These are phyloP conservation scores for Globisporangium carolinianum DNA, from an alignment of 352 stramenopile genomes.

Conservation along the genomic window DNA sequence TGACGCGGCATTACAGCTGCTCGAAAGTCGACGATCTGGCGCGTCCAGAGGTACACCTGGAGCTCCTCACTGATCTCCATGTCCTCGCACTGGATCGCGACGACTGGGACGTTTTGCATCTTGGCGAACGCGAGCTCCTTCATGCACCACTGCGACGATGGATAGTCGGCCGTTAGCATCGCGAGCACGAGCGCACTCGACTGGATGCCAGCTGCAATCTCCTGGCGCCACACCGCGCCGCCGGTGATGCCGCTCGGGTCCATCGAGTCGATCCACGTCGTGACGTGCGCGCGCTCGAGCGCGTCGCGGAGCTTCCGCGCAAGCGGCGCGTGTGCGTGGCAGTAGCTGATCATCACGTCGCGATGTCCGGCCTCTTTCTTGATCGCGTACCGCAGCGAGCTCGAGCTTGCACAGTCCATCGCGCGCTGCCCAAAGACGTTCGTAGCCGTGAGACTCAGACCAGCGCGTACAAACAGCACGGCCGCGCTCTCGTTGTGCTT, in stretches of 20 bases:
- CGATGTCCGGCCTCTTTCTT: constrained; percentile 80
- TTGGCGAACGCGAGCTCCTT: constrained; percentile 84
- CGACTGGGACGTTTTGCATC: constrained; percentile 76
- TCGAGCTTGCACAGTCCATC: constrained; percentile 63
- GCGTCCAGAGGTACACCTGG: constrained; percentile 83
- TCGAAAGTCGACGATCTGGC: constrained; percentile 77
- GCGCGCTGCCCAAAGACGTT: constrained; percentile 63
- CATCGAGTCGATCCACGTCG: constrained; percentile 85
- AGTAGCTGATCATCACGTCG: constrained; percentile 87
- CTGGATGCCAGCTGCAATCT: constrained; percentile 74
- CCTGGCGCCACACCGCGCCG: constrained; percentile 72
- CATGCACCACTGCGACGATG: constrained; percentile 79
- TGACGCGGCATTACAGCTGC: constrained; percentile 20
- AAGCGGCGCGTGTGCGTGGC: constrained; percentile 62
- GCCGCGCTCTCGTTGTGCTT: constrained; percentile 61
- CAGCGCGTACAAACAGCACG: constrained; percentile 59
- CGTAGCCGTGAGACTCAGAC: constrained; percentile 51
- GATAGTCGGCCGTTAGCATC: constrained; percentile 72
- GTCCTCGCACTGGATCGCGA: constrained; percentile 79
- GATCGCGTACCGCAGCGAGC: constrained; percentile 68
- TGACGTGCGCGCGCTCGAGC: constrained; percentile 63
- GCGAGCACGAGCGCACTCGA: constrained; percentile 67
- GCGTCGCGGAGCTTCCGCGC: constrained; percentile 61
- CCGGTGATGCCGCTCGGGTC: constrained; percentile 74
- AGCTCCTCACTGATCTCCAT: constrained; percentile 80